phyloP scores from a whole-genome alignment of 331 rosid genomes.

The Ulmus americana region DNA sequence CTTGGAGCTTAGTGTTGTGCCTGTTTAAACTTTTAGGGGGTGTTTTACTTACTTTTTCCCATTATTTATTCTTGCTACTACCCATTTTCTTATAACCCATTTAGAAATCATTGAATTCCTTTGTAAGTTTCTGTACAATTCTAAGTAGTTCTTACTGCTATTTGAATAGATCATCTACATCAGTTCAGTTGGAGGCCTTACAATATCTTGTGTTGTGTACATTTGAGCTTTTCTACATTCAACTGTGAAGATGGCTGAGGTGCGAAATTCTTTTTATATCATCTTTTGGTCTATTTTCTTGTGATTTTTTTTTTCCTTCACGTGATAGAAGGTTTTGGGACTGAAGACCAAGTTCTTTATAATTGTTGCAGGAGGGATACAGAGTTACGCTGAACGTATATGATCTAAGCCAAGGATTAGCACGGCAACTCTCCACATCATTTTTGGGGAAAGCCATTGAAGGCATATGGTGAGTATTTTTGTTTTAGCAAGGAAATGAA shows the following conservation, averaged over 20 bases:
- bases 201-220: not conserved
- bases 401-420: constrained; percentile 83
- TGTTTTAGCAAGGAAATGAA: not conserved
- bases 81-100: no score
- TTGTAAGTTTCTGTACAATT: not conserved
- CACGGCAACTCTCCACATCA: constrained; percentile 55
- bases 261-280: constrained; percentile 22
- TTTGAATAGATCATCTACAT: constrained; percentile 19
- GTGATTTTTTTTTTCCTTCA: not conserved
- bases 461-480: constrained; percentile 65
- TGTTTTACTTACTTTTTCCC: not conserved
- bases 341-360: not conserved
- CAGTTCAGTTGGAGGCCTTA: not conserved
- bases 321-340: not conserved
- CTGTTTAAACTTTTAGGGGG: not conserved
- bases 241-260: constrained; percentile 62
- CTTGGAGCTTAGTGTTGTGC: not conserved
- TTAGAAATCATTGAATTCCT: not conserved
- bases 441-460: constrained; percentile 81
- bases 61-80: not conserved
- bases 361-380: constrained; percentile 61
- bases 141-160: not conserved
- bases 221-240: constrained; percentile 1
- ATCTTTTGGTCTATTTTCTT: not conserved
- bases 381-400: constrained; percentile 69